Percentiles rank a stretch among this genome's conserved stretches.
These are phyloP conservation scores for Nitzschia palea DNA, from an alignment of 108 stramenopile species.

Conservation along the genomic window DNA sequence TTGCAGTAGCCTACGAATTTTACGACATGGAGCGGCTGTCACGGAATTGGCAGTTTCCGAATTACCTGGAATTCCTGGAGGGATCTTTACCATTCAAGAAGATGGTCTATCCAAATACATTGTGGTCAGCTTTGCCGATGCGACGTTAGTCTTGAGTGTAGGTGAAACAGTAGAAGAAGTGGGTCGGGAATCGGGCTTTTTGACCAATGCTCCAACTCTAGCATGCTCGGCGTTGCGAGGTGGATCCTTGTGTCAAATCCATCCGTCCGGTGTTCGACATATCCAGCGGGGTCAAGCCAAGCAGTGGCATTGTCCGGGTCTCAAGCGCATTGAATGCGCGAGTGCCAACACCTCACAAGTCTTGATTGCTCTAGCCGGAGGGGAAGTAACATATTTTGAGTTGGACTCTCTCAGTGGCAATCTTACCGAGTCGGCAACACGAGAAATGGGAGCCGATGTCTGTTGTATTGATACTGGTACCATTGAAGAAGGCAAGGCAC, in stretches of 20 bases:
- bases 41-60: conserved; percentile 94
- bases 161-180: conserved; percentile 98
- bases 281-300: conserved; percentile 69
- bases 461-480: conserved; percentile 91
- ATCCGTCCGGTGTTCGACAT: conserved; percentile 88
- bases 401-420: conserved; percentile 83
- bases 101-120: conserved; percentile 66
- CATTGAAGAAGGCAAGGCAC: conserved; percentile 75
- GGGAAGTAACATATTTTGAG: conserved; percentile 96
- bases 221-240: conserved; percentile 86
- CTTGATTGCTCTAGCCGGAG: conserved; percentile 89
- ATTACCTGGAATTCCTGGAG: conserved; percentile 91
- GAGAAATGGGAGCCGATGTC: conserved; percentile 90
- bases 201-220: conserved; percentile 86
- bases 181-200: conserved; percentile 87
- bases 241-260: conserved; percentile 88
- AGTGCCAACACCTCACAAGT: conserved; percentile 92
- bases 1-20: conserved; percentile 74
- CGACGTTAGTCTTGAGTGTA: conserved; percentile 93
- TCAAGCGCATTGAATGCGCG: conserved; percentile 90
- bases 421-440: conserved; percentile 73
- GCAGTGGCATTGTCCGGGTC: conserved; percentile 93
- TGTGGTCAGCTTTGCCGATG: conserved; percentile 96
- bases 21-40: conserved; percentile 91
- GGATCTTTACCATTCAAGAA: conserved; percentile 85